Conservation (phyloP, 768 basidiomycete species). For the Lepiota brunneoincarnata region DNA sequence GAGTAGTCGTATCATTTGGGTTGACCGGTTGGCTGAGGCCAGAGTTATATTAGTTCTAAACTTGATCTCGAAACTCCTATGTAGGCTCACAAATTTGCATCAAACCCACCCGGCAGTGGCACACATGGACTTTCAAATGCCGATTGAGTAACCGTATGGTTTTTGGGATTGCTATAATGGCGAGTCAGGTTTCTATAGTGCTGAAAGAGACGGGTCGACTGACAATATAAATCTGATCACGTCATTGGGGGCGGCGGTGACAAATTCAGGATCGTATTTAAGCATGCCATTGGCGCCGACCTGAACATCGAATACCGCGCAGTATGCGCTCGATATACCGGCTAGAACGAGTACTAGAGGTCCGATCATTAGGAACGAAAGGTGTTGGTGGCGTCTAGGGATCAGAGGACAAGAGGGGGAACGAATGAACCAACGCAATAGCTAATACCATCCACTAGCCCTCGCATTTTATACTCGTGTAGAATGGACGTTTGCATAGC, state of each 20-base stretch:
- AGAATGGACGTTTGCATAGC: too few relatives aligned
- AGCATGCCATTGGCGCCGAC: slow-evolving; percentile 33
- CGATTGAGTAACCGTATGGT: slow-evolving; percentile 47
- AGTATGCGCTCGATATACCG: slow-evolving; percentile 26
- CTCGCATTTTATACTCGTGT: too few relatives aligned
- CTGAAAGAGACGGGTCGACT: slow-evolving; percentile 25
- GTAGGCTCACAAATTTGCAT: slow-evolving; percentile 36
- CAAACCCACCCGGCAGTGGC: slow-evolving; percentile 25
- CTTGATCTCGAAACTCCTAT: not conserved
- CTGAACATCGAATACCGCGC: slow-evolving; percentile 27
- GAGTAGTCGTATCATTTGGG: slow-evolving; percentile 36
- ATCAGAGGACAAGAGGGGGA: not conserved
- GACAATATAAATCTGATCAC: slow-evolving; percentile 47
- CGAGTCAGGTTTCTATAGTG: not conserved
- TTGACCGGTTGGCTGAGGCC: slow-evolving; percentile 18
- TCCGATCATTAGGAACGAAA: not conserved
- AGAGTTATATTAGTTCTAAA: not conserved
- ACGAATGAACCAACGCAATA: too few relatives aligned
- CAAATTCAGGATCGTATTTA: slow-evolving; percentile 29
- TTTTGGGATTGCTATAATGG: slow-evolving; percentile 38
- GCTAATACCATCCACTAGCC: too few relatives aligned
- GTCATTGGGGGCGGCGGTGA: slow-evolving; percentile 44
- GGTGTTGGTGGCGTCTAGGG: not conserved
- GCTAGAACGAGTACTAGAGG: slow-evolving; percentile 19
- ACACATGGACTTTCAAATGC: slow-evolving; percentile 38